Evolutionary conservation across 306 rosid species (phyloP).

Genomic region (Herpetospermum pedunculosum): DNA sequence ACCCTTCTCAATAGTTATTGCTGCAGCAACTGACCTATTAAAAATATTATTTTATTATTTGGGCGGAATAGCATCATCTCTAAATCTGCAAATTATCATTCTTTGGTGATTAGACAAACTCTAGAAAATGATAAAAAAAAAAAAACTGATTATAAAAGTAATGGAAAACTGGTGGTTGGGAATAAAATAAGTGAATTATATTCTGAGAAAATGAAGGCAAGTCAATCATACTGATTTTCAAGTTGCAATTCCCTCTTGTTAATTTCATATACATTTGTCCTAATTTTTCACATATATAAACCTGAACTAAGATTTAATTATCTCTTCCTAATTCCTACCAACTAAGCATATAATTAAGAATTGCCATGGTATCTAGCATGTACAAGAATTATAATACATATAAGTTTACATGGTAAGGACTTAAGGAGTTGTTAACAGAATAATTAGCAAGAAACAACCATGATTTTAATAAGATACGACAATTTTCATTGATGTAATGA

Average conservation of each 20-base stretch:
- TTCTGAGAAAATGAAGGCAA: constrained; percentile 6
- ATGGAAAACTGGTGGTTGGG: background rate
- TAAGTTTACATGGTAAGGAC: constrained; percentile 9
- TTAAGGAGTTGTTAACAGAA: background rate
- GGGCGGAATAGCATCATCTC: too few relatives aligned
- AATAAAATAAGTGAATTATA: background rate
- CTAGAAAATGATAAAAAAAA: too few relatives aligned
- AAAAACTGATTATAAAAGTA: too few relatives aligned
- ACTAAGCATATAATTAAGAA: constrained; percentile 7
- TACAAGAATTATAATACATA: constrained; percentile 11
- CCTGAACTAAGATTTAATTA: constrained; percentile 7
- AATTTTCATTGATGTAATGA: too few relatives aligned
- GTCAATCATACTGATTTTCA: background rate
- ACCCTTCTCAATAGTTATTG: too few relatives aligned
- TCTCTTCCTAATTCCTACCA: constrained; percentile 3
- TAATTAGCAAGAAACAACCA: constrained; percentile 8
- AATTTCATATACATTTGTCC: constrained; percentile 14
- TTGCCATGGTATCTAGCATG: constrained; percentile 1
- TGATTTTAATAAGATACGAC: too few relatives aligned
- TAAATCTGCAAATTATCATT: background rate
- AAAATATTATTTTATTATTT: too few relatives aligned
- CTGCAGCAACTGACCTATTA: too few relatives aligned
- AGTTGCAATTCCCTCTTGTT: background rate
- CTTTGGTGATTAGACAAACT: background rate
- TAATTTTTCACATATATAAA: background rate